phyloP scores from a whole-genome alignment of 2,329 filamentous ascomycete species.

The Fusarium sarcochroum region DNA sequence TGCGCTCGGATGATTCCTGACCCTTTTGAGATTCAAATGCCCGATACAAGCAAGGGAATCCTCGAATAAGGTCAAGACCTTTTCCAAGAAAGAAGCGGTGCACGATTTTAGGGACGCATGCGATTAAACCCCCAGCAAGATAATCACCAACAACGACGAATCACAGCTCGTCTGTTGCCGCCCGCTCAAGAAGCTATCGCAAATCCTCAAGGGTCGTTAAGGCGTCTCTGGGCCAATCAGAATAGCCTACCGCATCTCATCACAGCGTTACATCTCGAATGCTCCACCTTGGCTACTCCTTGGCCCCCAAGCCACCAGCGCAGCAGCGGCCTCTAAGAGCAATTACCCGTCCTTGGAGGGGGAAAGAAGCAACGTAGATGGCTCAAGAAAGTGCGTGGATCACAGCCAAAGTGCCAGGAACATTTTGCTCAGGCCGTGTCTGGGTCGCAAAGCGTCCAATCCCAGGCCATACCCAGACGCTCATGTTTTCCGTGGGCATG shows the following conservation, averaged over 20 bases:
- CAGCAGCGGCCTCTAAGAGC: conserved; percentile 27
- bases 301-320: conserved; percentile 29
- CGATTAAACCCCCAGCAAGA: conserved; percentile 25
- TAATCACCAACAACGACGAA: conserved; percentile 33
- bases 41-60: conserved; percentile 27
- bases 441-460: conserved; percentile 41
- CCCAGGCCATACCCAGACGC: conserved; percentile 41
- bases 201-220: conserved; percentile 33
- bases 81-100: conserved; percentile 18
- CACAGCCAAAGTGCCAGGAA: conserved; percentile 41
- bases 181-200: conserved; percentile 36
- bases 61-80: conserved; percentile 25
- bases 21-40: conserved; percentile 22
- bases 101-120: conserved; percentile 36
- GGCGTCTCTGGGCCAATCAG: conserved; percentile 44
- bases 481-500: conserved; percentile 40
- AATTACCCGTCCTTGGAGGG: conserved; percentile 27
- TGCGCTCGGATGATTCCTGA: conserved; percentile 21
- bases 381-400: conserved; percentile 15
- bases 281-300: conserved; percentile 33
- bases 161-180: conserved; percentile 44
- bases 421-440: conserved; percentile 32
- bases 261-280: conserved; percentile 37
- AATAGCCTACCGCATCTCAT: conserved; percentile 29
- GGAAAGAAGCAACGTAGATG: conserved; percentile 9